phyloP scores from a whole-genome alignment of 208 protist genomes.

The Leishmania tropica region DNA sequence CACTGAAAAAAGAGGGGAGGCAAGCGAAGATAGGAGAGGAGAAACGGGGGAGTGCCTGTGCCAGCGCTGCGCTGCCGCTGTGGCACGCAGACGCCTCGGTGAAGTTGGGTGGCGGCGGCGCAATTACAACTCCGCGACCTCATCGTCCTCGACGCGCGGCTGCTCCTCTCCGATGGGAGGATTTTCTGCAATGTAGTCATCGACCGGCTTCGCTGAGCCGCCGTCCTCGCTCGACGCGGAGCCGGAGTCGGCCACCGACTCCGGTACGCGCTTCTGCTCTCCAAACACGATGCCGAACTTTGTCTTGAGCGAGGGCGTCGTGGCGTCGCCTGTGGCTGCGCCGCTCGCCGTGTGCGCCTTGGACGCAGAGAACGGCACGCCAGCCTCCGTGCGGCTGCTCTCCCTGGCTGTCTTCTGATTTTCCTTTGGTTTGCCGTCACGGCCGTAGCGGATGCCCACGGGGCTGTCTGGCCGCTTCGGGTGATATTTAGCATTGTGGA shows the following conservation, averaged over 20 bases:
- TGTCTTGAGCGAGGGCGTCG: slow-evolving; percentile 35
- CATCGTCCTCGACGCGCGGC: slow-evolving; percentile 43
- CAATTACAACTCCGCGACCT: slow-evolving; percentile 37
- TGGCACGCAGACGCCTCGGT: background rate
- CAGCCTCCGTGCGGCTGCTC: slow-evolving; percentile 23
- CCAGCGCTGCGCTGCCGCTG: background rate
- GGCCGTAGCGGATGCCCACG: slow-evolving; percentile 62
- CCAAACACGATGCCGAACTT: slow-evolving; percentile 63
- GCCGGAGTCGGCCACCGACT: slow-evolving; percentile 20
- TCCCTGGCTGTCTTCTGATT: slow-evolving; percentile 22
- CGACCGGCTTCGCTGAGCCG: background rate
- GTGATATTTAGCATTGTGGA: slow-evolving; percentile 74
- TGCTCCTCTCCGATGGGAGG: slow-evolving; percentile 54
- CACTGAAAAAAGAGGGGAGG: background rate
- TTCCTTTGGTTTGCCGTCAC: slow-evolving; percentile 47
- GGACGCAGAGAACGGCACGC: slow-evolving; percentile 2
- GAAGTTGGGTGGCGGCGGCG: too few species aligned
- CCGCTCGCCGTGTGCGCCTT: slow-evolving; percentile 9
- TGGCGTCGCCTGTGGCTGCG: slow-evolving; percentile 5
- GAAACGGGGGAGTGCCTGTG: background rate
- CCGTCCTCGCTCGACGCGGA: slow-evolving; percentile 15
- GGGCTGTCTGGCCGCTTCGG: slow-evolving; percentile 55
- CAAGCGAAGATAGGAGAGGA: background rate
- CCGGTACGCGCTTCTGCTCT: slow-evolving; percentile 54
- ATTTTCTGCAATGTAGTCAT: slow-evolving; percentile 19